phyloP scores from a whole-genome alignment of 2,329 filamentous ascomycete genomes.

The Endocalyx cinctus region DNA sequence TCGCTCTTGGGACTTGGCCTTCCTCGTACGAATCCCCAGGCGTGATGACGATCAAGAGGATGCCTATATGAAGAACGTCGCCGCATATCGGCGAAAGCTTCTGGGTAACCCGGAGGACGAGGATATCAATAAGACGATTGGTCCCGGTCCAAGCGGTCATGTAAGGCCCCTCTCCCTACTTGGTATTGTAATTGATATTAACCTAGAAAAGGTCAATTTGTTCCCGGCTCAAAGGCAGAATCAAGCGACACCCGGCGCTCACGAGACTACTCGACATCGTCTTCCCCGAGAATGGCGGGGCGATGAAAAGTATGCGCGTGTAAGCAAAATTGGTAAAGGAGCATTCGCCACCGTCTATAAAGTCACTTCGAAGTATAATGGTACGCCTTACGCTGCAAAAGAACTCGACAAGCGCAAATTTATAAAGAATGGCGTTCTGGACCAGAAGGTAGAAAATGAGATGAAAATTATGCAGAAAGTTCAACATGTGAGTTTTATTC shows the following conservation, averaged over 20 bases:
- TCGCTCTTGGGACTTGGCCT: conserved; percentile 59
- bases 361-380: conserved; percentile 79
- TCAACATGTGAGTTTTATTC: conserved; percentile 61
- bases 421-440: conserved; percentile 85
- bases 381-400: conserved; percentile 82
- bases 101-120: conserved; percentile 24
- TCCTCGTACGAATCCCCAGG: conserved; percentile 79
- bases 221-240: conserved; percentile 18
- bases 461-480: conserved; percentile 92
- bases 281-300: conserved; percentile 72
- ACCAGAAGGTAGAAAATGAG: conserved; percentile 92
- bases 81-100: conserved; percentile 54
- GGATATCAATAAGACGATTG: conserved; percentile 39
- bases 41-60: conserved; percentile 62
- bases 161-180: conserved; percentile 23
- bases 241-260: conserved; percentile 9
- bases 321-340: conserved; percentile 79
- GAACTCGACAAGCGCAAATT: conserved; percentile 91
- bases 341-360: conserved; percentile 94
- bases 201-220: conserved; percentile 23
- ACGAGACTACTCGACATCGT: too few species aligned
- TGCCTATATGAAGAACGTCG: conserved; percentile 65
- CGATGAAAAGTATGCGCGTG: conserved; percentile 77
- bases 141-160: conserved; percentile 44
- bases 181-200: conserved; percentile 6